Evolutionary conservation across 371 early-diverging fungal species (phyloP).

Genomic region (Rhizopus microsporus): DNA sequence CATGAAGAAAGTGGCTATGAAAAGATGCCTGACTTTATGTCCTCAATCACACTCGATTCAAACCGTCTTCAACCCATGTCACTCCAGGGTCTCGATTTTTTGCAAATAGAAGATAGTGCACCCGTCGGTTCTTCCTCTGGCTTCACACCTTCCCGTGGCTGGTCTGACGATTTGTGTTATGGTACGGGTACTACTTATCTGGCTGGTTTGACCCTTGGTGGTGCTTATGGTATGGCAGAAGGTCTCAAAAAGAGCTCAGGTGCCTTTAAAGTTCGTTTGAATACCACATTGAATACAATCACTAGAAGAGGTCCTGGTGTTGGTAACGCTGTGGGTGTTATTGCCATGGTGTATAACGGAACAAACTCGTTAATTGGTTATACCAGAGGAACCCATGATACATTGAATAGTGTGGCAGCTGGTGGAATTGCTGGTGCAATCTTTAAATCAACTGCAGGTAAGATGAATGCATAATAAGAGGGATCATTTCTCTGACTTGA

Average conservation of each 20-base stretch:
- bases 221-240: conserved; percentile 78
- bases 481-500: background rate
- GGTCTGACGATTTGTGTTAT: conserved; percentile 86
- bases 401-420: conserved; percentile 68
- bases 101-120: conserved; percentile 54
- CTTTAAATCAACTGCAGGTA: conserved; percentile 72
- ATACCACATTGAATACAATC: conserved; percentile 81
- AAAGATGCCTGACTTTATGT: conserved; percentile 25
- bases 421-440: conserved; percentile 79
- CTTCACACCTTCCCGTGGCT: conserved; percentile 76
- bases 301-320: conserved; percentile 88
- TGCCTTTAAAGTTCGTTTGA: conserved; percentile 73
- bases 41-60: conserved; percentile 50
- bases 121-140: conserved; percentile 27
- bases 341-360: conserved; percentile 82
- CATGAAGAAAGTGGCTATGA: conserved; percentile 11
- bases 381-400: conserved; percentile 65
- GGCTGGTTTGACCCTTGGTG: conserved; percentile 78
- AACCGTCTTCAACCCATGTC: conserved; percentile 60
- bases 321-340: conserved; percentile 82
- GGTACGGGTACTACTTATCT: conserved; percentile 85
- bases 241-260: conserved; percentile 67
- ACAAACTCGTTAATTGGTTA: conserved; percentile 69
- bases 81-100: conserved; percentile 62
- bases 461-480: conserved; percentile 8